Evolutionary conservation across 495 filamentous ascomycete genomes (phyloP).

Genomic region (Aspergillus leporis): DNA sequence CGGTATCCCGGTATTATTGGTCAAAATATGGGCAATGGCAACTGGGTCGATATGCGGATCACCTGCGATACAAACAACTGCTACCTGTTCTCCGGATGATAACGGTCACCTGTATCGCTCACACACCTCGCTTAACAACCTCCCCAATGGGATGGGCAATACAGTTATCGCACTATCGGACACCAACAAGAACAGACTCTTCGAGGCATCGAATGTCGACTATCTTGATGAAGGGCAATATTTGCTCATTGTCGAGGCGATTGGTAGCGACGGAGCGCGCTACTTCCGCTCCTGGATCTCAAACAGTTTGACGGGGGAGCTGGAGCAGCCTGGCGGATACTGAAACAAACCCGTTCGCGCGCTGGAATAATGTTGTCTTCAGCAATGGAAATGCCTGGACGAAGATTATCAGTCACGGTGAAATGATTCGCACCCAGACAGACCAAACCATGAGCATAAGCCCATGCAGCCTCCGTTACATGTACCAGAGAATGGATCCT

Average conservation of each 20-base stretch:
- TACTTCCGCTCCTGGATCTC: conserved; percentile 2
- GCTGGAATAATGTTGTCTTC: background rate
- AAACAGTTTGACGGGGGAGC: background rate
- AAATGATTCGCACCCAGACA: background rate
- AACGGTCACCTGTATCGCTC: conserved; percentile 1
- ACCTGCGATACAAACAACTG: background rate
- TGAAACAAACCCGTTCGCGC: background rate
- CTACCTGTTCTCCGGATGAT: conserved; percentile 2
- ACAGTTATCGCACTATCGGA: background rate
- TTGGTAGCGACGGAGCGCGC: background rate
- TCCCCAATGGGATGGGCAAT: background rate
- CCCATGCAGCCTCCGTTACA: background rate
- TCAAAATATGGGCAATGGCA: background rate
- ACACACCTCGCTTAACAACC: background rate
- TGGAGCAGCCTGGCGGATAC: conserved; percentile 1
- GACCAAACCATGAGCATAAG: background rate
- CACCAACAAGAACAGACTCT: background rate
- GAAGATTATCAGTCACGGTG: background rate
- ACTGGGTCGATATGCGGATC: conserved; percentile 1
- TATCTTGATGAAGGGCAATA: background rate
- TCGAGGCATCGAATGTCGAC: conserved; percentile 1
- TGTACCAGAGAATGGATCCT: background rate
- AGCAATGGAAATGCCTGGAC: background rate
- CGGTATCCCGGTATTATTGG: background rate
- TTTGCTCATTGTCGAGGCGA: background rate